Base-by-base conservation (phyloP, 192 early-diverging fungal genomes). In the Coemansia sp. region DNA sequence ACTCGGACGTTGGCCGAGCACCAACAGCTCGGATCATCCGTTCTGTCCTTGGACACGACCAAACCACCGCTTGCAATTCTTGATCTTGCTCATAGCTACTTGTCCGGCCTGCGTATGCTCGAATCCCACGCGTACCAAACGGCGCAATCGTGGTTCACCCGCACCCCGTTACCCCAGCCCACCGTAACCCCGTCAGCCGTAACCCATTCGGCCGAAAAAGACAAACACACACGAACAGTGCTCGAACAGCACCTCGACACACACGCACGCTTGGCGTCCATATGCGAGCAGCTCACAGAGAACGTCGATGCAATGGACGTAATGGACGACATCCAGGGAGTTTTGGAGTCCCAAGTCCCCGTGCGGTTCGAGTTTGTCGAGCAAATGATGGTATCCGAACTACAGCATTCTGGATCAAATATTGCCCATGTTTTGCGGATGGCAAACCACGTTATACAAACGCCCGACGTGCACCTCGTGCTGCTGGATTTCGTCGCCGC, bases 361-460 rank as follows among this genome's bases (percentile, higher is more conserved):
- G 55, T 78, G 22, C 76, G 76, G 4, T 78, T 78, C 29, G 76
- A 78, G 64, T 78, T 78, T 50, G 67, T 78, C 14, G 76, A 78
- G 43, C 59, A 43, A 23, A 17, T 73, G 10, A 56, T 66, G 10
- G 17, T 66, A 10, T 61, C 39, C n/a, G 65, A 64, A 27, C 43
- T 78, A 39, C 63, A 67, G 0, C 70, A 68, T 31, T 31, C 29
- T 6, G 29, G 29, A 5, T 31, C 29, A 4, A 31, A 5, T 6
- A 31, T 31, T 7, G 29, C 29, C 6, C 29, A 60, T 26, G 54
- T 70, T 0, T 57, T 78, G 17, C 67, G 63, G 19, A 64, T 71
- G 1, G 66, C 59, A 17, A 78, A 78, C 38, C 64, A 72, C 19
- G 69, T 69, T 51, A 67, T 72, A 64, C 76, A 78, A 61, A 38